Conservation (phyloP, 2,329 filamentous ascomycete genomes). For the Fusarium nygamai region DNA sequence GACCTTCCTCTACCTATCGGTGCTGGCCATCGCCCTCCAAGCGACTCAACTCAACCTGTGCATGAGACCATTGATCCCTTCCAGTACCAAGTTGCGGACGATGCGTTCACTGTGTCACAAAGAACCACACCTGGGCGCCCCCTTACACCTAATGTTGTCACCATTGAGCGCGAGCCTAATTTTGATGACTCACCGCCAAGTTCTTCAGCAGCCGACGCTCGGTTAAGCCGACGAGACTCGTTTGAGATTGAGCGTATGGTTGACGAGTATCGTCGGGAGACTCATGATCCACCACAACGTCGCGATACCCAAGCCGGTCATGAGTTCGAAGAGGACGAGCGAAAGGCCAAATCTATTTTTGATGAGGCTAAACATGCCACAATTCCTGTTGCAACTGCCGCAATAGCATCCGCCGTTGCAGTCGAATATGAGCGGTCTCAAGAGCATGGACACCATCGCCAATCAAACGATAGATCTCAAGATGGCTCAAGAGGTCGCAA, state of each 20-base stretch:
- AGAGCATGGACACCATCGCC: conserved; percentile 46
- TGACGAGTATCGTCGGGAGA: conserved; percentile 44
- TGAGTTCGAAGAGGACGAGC: conserved; percentile 52
- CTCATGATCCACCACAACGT: conserved; percentile 25
- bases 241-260: conserved; percentile 56
- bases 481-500: conserved; percentile 45
- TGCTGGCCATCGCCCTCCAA: conserved; percentile 42
- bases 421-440: conserved; percentile 53
- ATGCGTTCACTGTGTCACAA: conserved; percentile 60
- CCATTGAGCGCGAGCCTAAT: conserved; percentile 63
- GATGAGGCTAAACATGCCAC: conserved; percentile 60
- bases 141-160: conserved; percentile 61
- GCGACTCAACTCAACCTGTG: conserved; percentile 38
- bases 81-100: conserved; percentile 64
- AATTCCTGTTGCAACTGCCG: conserved; percentile 58
- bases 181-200: conserved; percentile 53
- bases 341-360: conserved; percentile 56
- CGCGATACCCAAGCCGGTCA: conserved; percentile 35
- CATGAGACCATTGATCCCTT: conserved; percentile 63
- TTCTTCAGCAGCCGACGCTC: conserved; percentile 43
- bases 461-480: conserved; percentile 49
- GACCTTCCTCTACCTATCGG: conserved; percentile 41
- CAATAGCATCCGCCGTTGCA: conserved; percentile 58
- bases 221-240: conserved; percentile 61
- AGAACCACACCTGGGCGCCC: conserved; percentile 53